Conservation (phyloP, 768 basidiomycete genomes). For the Leccinum longicurvipes region DNA sequence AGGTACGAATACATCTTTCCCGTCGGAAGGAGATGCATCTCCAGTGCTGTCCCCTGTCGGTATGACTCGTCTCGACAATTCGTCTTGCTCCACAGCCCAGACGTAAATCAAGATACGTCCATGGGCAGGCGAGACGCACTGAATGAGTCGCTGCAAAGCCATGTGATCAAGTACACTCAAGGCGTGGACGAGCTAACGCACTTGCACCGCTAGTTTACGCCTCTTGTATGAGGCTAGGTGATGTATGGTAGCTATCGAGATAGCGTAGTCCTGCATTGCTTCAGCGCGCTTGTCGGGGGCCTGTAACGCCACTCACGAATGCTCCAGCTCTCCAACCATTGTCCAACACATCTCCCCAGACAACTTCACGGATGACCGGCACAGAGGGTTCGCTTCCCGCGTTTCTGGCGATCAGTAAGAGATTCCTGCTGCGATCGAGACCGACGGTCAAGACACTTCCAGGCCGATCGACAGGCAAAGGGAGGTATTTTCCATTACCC, state of each 20-base stretch:
- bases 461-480: conserved; percentile 62
- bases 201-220: conserved; percentile 71
- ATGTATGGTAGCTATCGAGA: conserved; percentile 97
- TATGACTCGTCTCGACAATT: conserved; percentile 72
- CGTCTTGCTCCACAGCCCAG: conserved; percentile 95
- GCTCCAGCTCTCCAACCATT: conserved; percentile 69
- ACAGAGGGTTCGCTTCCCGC: conserved; percentile 43
- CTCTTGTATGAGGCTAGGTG: conserved; percentile 83
- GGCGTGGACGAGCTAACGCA: conserved; percentile 26
- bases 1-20: no score
- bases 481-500: conserved; percentile 97
- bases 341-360: conserved; percentile 76
- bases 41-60: conserved; percentile 21
- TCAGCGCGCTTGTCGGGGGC: background rate
- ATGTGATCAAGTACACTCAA: background rate
- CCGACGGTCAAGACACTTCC: conserved; percentile 71
- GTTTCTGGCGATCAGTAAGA: conserved; percentile 71
- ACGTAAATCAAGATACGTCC: conserved; percentile 90
- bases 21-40: conserved; percentile 5
- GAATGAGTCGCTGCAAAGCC: conserved; percentile 51
- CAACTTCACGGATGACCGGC: conserved; percentile 57
- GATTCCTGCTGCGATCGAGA: conserved; percentile 75
- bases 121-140: conserved; percentile 59
- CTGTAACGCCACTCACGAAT: conserved; percentile 57
- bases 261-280: conserved; percentile 79